Evolutionary conservation across 352 stramenopile genomes (phyloP), one percentile per base, ranked within the genome.

Genomic region (Globisporangium nodosum): DNA sequence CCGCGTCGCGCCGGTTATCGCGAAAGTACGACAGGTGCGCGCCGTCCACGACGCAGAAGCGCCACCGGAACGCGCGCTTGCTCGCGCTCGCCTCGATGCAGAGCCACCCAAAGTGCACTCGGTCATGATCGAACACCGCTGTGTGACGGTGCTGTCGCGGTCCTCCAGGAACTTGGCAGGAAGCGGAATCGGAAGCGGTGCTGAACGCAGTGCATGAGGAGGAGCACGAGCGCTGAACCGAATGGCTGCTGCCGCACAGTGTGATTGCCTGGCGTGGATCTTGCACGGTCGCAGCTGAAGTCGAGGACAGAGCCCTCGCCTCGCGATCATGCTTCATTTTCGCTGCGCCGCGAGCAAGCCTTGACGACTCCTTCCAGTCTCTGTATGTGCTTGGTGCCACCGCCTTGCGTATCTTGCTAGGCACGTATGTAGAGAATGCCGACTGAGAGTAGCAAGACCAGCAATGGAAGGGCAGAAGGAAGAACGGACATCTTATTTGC

Each of bases 31-130:
- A 64, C 37, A 80, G 65, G 21, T 49, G 49, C 5, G 65, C 53
- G 49, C 66, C 71, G 52, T 83, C 66, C 5, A 83, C 63, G 45
- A 83, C 54, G 39, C 74, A 83, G 54, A 69, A 83, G 20, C 71
- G 71, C 64, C 60, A 70, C 20, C 42, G 59, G 56, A 83, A 83
- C 46, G 37, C 54, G 21, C 69, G 71, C 42, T 76, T 76, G 47
- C 52, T 48, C 12, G 61, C 40, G 31, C 57, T 60, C 52, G 70
- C 56, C 15, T 55, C 46, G 45, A 81, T 58, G 48, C 57, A 68
- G 24, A 79, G 64, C 71, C 72, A 81, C 12, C 74, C 71, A 30
- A 64, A 60, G 52, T 65, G 69, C 30, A 77, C 51, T 31, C 42
- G 20, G 39, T 65, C 52, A 30, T 56, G 39, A 24, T 61, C 49